Evolutionary conservation across 1,284 basidiomycete species (phyloP), one percentile per base, ranked within the genome.

Genomic region (Cronartium ribicola): DNA sequence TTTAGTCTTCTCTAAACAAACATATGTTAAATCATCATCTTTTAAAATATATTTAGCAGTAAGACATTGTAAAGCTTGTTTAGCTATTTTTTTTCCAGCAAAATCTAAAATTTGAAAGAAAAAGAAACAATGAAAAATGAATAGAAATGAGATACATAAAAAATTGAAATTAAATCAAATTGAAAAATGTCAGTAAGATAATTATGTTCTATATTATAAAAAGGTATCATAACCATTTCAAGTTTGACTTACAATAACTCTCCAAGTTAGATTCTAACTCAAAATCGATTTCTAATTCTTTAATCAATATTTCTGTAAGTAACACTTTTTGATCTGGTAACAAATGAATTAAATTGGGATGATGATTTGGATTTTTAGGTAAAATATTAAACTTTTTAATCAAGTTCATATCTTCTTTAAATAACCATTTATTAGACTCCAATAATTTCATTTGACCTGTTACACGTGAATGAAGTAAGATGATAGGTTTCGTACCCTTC

Each of bases 41-140:
- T 44, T 36, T 14, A 71, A 61, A 36, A 74, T 51, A 10, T 55
- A 62, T n/a, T 46, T 44, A 14, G 75, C 75, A n/a, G 66, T 76
- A 22, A 76, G 60, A 60, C 66, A 67, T 22, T 67, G 66, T 14
- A 73, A 41, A 13, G 75, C 65, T 41, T 73, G 70, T 46, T 74
- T 76, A 17, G 70, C 75, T n/a, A 76, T 59, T n/a, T 73, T 67
- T 51, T 76, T 76, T 41, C 75, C 75, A n/a, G 71, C 40, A 57
- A 76, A 76, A 65, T 76, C 67, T 70, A 41, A 13, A 5, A 17
- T 37, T n/a, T 5, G 17, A 51, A 29, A 29, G 2, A 29, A 22
- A 3, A 48, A 48, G 46, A n/a, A 48, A 2, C 1, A 48, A 48
- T 2, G 46, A 48, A 48, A 48, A 48, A n/a, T n/a, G 13, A 13